phyloP scores from a whole-genome alignment of 805 yeast species.

The Lachancea sp. region DNA sequence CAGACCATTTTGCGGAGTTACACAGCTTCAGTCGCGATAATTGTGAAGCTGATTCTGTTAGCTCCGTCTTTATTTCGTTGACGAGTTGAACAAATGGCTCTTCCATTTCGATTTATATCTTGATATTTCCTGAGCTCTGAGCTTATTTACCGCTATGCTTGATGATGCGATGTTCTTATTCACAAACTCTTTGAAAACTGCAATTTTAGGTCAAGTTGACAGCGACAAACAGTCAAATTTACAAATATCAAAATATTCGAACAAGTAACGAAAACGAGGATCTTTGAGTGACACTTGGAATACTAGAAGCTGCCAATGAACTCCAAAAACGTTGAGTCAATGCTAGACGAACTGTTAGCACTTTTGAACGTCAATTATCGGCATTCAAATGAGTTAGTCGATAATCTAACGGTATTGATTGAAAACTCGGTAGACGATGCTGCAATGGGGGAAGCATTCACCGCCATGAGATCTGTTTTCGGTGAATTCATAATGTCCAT shows the following conservation, averaged over 20 bases:
- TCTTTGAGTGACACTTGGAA: neutral
- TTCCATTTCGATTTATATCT: neutral
- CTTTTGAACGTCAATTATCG: constrained; percentile 18
- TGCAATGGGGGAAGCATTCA: constrained; percentile 11
- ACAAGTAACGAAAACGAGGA: neutral
- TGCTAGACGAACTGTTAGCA: constrained; percentile 24
- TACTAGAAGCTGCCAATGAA: neutral
- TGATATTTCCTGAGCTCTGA: neutral
- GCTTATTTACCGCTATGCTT: no score
- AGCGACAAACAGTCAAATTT: no score
- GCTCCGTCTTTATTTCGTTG: constrained; percentile 17
- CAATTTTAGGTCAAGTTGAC: no score
- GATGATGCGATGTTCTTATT: no score
- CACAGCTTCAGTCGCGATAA: constrained; percentile 54
- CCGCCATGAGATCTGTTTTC: constrained; percentile 13
- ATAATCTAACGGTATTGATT: constrained; percentile 12
- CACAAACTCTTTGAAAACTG: no score
- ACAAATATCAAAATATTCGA: no score
- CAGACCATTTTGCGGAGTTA: constrained; percentile 76
- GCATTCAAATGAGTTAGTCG: constrained; percentile 13
- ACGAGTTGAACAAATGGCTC: neutral
- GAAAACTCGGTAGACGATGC: constrained; percentile 14
- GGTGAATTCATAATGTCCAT: constrained; percentile 2
- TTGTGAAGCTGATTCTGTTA: constrained; percentile 38
- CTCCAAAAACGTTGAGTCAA: constrained; percentile 12